Percentiles rank a stretch among this genome's conserved stretches.
Conservation (phyloP, 305 asterid species). For the Fraxinus sp. region DNA sequence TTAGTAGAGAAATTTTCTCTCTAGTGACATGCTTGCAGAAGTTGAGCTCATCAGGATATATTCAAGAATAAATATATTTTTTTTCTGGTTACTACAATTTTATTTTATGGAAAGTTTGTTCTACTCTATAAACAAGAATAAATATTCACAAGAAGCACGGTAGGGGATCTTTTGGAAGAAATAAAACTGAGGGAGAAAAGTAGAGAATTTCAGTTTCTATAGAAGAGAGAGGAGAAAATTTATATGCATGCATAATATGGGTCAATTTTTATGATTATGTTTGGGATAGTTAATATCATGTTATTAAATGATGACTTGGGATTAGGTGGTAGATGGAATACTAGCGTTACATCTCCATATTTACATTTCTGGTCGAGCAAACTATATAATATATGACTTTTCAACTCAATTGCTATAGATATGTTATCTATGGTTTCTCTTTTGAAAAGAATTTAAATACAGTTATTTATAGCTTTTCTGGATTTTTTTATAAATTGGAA, state of each 20-base stretch:
- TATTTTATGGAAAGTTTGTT: background rate
- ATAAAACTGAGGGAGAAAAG: background rate
- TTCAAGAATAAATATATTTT: background rate
- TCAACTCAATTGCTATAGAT: background rate
- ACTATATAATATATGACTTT: background rate
- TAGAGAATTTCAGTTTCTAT: background rate
- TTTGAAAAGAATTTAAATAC: background rate
- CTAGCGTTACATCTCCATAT: background rate
- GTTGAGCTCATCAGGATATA: conserved; percentile 1
- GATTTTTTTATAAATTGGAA: background rate
- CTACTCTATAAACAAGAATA: background rate
- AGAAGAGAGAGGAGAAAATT: background rate
- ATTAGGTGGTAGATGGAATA: background rate
- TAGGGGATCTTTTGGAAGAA: background rate
- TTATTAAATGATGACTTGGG: background rate
- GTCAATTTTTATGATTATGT: background rate
- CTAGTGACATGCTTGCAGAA: conserved; percentile 3
- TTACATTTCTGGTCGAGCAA: conserved; percentile 11
- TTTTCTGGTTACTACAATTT: background rate
- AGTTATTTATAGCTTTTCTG: background rate
- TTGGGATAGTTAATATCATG: background rate
- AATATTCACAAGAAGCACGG: background rate
- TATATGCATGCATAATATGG: background rate
- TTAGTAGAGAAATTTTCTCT: conserved; percentile 2
- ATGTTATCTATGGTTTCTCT: background rate